Percentiles rank a stretch among this genome's conserved stretches.
These are phyloP conservation scores for Iris macrosiphon DNA, from an alignment of 106 monocot genomes.

Conservation along the genomic window DNA sequence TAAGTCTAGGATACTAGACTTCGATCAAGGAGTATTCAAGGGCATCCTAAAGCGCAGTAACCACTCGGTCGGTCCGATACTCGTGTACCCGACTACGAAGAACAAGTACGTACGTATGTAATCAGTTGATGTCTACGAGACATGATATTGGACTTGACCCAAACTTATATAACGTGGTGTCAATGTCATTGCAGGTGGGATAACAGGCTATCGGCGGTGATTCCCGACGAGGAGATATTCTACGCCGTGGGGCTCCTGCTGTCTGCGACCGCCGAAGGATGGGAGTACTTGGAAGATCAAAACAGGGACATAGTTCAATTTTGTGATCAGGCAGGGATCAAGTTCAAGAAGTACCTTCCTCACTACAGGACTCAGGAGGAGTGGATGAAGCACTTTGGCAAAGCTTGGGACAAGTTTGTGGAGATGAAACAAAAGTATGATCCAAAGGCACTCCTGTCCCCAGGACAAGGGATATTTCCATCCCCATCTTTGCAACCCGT, in stretches of 20 bases:
- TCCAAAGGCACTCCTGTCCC: constrained; percentile 46
- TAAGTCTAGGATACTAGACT: constrained; percentile 39
- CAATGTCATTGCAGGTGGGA: constrained; percentile 47
- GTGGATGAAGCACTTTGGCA: constrained; percentile 57
- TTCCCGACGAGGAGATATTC: constrained; percentile 62
- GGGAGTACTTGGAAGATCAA: constrained; percentile 28
- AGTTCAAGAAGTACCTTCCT: constrained; percentile 60
- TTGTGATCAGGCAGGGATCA: constrained; percentile 25
- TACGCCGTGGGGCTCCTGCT: constrained; percentile 40
- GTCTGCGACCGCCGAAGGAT: constrained; percentile 18
- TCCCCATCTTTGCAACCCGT: background rate
- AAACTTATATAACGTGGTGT: background rate
- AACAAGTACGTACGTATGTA: constrained; percentile 19
- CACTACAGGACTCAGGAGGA: constrained; percentile 18
- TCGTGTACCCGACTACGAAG: constrained; percentile 50
- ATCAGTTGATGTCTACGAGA: background rate
- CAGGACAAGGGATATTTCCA: constrained; percentile 53
- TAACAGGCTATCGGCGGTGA: constrained; percentile 39
- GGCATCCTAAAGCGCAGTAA: constrained; percentile 21
- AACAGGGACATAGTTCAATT: constrained; percentile 41
- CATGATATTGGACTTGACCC: background rate
- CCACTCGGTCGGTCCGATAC: constrained; percentile 28
- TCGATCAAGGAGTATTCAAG: constrained; percentile 39
- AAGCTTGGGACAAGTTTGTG: constrained; percentile 34
- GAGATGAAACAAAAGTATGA: constrained; percentile 56